Evolutionary conservation across 1,139 yeast species (phyloP).

Genomic region (Hansenula lynferdii): DNA sequence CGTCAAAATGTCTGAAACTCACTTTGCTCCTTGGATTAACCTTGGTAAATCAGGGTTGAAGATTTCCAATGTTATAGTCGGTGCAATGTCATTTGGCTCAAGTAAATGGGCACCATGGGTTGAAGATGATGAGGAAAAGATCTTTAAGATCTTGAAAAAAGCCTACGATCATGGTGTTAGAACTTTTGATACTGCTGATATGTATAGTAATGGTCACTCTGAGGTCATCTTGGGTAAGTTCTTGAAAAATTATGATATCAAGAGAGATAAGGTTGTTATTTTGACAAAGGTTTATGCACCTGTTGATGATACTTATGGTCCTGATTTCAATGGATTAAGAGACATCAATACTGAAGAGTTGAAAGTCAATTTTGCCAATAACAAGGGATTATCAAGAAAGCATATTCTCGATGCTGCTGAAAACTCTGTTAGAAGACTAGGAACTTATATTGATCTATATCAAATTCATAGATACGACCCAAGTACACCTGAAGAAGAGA

Average conservation of each 20-base stretch:
- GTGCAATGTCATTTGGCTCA: conserved; percentile 28
- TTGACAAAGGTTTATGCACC: conserved; percentile 30
- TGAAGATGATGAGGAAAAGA: conserved; percentile 30
- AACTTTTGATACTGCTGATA: conserved; percentile 42
- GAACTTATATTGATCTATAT: conserved; percentile 42
- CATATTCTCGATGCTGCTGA: conserved; percentile 41
- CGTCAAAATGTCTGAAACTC: not conserved
- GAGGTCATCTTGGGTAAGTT: conserved; percentile 35
- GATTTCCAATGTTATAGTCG: conserved; percentile 39
- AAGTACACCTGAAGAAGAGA: conserved; percentile 37
- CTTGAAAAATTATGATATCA: conserved; percentile 31
- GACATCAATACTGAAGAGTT: conserved; percentile 2
- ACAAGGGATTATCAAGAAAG: conserved; percentile 38
- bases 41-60: conserved; percentile 35
- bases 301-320: conserved; percentile 19
- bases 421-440: conserved; percentile 36
- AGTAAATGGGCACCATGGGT: conserved; percentile 39
- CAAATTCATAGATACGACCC: conserved; percentile 43
- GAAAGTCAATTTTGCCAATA: conserved; percentile 21
- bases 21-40: not conserved
- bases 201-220: conserved; percentile 34
- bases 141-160: conserved; percentile 32
- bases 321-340: not conserved
- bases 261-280: conserved; percentile 36
- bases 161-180: conserved; percentile 41